Evolutionary conservation across 768 basidiomycete genomes (phyloP).

Genomic region (Thelephora ganbajun): DNA sequence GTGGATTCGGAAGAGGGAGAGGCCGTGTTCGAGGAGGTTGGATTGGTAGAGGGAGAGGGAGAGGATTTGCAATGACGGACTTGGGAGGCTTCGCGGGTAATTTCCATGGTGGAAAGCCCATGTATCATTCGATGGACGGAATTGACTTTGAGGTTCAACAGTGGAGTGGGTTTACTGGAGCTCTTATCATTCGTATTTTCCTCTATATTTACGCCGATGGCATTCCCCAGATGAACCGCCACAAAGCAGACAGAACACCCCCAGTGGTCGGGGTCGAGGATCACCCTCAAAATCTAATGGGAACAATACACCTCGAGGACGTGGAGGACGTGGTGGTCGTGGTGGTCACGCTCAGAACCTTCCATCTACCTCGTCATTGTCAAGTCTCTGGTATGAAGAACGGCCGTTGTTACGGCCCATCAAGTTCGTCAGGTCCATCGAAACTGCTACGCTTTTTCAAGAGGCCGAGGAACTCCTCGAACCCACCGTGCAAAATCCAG

Average conservation of each 20-base stretch:
- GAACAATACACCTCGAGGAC: slow-evolving; percentile 4
- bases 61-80: background rate
- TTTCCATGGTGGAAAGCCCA: background rate
- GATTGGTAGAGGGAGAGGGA: background rate
- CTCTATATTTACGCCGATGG: background rate
- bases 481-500: slow-evolving; percentile 34
- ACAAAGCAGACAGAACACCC: background rate
- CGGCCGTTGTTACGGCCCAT: slow-evolving; percentile 56
- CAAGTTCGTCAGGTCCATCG: slow-evolving; percentile 47
- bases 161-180: background rate
- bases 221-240: background rate
- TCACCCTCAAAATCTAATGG: background rate
- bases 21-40: background rate
- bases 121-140: background rate
- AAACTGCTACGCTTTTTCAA: slow-evolving; percentile 36
- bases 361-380: slow-evolving; percentile 34
- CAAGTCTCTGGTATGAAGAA: slow-evolving; percentile 38
- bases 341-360: slow-evolving; percentile 15
- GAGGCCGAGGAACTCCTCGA: slow-evolving; percentile 49
- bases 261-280: background rate
- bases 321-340: slow-evolving; percentile 14
- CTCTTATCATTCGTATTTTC: background rate
- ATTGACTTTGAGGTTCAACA: background rate
- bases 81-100: too few species aligned
- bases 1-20: background rate